Base-by-base conservation (phyloP, 2,329 filamentous ascomycete genomes). In the Cladosporium sphaerospermum region DNA sequence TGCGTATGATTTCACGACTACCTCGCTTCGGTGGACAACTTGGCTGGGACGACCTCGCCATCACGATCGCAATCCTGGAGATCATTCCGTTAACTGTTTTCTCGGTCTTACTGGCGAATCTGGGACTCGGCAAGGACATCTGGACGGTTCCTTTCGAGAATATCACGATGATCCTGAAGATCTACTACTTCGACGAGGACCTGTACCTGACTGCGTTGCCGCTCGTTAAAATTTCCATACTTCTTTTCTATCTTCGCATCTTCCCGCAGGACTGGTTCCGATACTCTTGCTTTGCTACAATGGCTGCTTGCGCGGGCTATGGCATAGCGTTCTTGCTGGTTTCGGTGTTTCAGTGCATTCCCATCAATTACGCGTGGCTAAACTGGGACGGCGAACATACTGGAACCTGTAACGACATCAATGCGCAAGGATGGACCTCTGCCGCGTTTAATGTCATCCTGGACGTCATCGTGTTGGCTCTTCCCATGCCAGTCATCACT, bases 161-260 rank as follows among this genome's bases (percentile, higher is more conserved):
- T 16, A 59, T 59, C 43, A 59, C 57, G 18, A 28, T 41, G 23
- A 51, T 59, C 13, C 37, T 59, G 11, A 51, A 51, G 16, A 37
- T 51, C 40, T 33, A 56, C 36, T 56, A 54, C 32, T 54, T 41
- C 23, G 54, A 56, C 14, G 54, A 56, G 40, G 51, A 54, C 7
- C 45, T 57, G 9, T 57, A 57, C 45, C 33, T 55, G n/a, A 57
- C 53, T 10, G 47, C 42, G n/a, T 33, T 57, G 2, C 55, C 55
- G 19, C 28, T 68, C 40, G 69, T 64, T 55, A 70, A 70, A 54
- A 59, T 65, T 6, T 66, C 66, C 3, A 63, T 69, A 28, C 57
- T 67, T 8, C 61, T 61, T 19, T 61, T 67, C 8, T 69, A 69
- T 55, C 61, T 67, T 36, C 65, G 68, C 39, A 65, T 69, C 40